Evolutionary conservation across 768 basidiomycete species (phyloP), one percentile per base, ranked within the genome.

Genomic region (Rubroboletus satanas): DNA sequence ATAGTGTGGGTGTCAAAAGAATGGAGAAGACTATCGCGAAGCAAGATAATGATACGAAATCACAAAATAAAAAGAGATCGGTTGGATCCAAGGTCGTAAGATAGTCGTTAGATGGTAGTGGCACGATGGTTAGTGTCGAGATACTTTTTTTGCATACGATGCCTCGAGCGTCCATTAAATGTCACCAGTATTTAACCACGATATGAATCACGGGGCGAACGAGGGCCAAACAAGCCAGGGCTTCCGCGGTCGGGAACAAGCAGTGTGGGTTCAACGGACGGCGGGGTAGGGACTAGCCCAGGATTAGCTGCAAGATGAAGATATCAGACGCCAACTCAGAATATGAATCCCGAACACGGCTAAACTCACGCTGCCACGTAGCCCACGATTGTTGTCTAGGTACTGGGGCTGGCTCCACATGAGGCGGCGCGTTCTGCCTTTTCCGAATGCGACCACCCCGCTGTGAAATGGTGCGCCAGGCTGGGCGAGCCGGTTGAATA

Each of bases 161-260:
- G 31, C 1, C 21, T 41, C 14, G 26, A 28, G 28, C 35, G 32
- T 47, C 26, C 21, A 46, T 26, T 26, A 26, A 26, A 26, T 15
- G n/a, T 43, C 38, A 35, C 41, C 29, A 8, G 12, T 37, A 8
- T 26, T 56, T 55, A 67, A 45, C 60, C 44, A 39, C 42, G 66
- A 51, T 60, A 67, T 6, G 75, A 76, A 48, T 71, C 71, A 49
- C 77, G 73, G 11, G 84, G 85, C n/a, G 87, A 83, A 38, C 86
- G 77, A 39, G 90, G 88, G 32, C 90, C 90, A 64, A 92, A 93
- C 56, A 93, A 70, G 31, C 89, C 88, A 41, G 83, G 84, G 53
- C 79, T 83, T 37, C 73, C 71, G 45, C 72, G 74, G 11, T 78
- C 79, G 29, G 87, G 85, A 23, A 87, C 82, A 35, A 84, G 73